These are phyloP conservation scores for Agrocybe chaxingu DNA, from an alignment of 768 basidiomycete species.

Conservation along the genomic window DNA sequence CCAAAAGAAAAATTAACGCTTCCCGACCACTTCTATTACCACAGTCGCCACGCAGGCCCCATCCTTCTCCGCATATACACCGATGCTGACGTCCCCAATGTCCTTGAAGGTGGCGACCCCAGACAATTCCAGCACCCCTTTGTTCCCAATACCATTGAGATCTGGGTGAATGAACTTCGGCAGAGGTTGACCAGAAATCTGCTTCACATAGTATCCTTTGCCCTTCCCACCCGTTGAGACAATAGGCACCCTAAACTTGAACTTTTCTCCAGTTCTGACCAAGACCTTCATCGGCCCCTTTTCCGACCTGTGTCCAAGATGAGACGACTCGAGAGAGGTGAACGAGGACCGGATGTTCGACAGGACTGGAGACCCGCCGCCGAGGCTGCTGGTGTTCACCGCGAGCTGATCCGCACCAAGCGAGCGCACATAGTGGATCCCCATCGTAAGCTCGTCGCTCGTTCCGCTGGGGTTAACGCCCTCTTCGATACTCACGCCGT, in stretches of 20 bases:
- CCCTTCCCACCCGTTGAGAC: conserved; percentile 16
- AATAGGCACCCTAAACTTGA: conserved; percentile 55
- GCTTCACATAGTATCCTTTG: conserved; percentile 42
- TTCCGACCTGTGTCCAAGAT: conserved; percentile 34
- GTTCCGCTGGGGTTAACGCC: conserved; percentile 35
- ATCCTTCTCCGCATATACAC: conserved; percentile 48
- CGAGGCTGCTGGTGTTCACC: conserved; percentile 16
- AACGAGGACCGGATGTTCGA: conserved; percentile 52
- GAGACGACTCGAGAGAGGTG: conserved; percentile 62
- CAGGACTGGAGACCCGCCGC: conserved; percentile 30
- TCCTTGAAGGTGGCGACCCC: conserved; percentile 50
- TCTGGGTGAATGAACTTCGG: conserved; percentile 58
- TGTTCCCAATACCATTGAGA: conserved; percentile 37
- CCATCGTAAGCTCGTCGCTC: conserved; percentile 65
- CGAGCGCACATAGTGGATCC: conserved; percentile 68
- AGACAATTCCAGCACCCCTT: conserved; percentile 52
- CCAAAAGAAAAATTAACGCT: conserved; percentile 14
- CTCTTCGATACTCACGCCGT: conserved; percentile 26
- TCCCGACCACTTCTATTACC: conserved; percentile 51
- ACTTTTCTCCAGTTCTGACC: conserved; percentile 54
- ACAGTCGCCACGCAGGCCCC: conserved; percentile 52
- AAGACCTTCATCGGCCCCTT: conserved; percentile 39
- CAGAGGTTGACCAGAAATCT: conserved; percentile 49
- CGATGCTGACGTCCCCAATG: conserved; percentile 51
- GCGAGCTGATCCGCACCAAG: conserved; percentile 51